A percentile compares a stretch with the other conserved stretches of the same genome.
Evolutionary conservation across 768 basidiomycete species (phyloP).

Genomic region (Paxillus ammoniavirescens): DNA sequence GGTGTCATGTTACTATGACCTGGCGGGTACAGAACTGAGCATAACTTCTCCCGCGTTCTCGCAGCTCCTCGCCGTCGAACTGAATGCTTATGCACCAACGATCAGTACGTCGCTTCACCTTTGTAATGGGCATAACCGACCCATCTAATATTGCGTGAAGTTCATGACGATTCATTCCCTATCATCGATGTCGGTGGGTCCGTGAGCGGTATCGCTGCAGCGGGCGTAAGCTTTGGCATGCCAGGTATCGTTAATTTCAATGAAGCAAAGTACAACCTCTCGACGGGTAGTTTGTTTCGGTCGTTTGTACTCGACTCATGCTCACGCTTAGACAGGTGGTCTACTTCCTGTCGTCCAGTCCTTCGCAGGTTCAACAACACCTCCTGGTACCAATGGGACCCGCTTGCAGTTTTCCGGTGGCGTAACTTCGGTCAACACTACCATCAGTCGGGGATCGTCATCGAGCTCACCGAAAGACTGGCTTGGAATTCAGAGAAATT

Average conservation of each 20-base stretch:
- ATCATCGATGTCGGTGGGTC: conserved; percentile 10
- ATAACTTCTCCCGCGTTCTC: conserved; percentile 7
- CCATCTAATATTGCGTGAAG: background rate
- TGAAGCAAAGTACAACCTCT: conserved; percentile 14
- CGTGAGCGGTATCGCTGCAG: conserved; percentile 15
- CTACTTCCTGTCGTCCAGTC: conserved; percentile 5
- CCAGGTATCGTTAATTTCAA: conserved; percentile 15
- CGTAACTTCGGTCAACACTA: too few relatives aligned
- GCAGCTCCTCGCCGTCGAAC: background rate
- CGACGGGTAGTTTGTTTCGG: conserved; percentile 4
- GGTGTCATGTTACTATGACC: background rate
- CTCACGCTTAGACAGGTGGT: conserved; percentile 1
- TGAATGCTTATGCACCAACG: conserved; percentile 1
- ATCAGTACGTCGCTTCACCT: background rate
- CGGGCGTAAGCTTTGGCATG: conserved; percentile 4
- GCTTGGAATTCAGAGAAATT: too few relatives aligned
- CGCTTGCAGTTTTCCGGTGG: too few relatives aligned
- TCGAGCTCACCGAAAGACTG: too few relatives aligned
- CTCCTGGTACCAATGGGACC: too few relatives aligned
- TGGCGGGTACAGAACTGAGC: conserved; percentile 5
- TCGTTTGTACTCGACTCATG: too few relatives aligned
- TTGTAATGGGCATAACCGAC: background rate
- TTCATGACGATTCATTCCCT: conserved; percentile 11
- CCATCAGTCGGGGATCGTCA: too few relatives aligned
- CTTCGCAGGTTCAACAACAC: too few relatives aligned